Conservation (phyloP, 768 basidiomycete species). For the Stropharia rugosoannulata region DNA sequence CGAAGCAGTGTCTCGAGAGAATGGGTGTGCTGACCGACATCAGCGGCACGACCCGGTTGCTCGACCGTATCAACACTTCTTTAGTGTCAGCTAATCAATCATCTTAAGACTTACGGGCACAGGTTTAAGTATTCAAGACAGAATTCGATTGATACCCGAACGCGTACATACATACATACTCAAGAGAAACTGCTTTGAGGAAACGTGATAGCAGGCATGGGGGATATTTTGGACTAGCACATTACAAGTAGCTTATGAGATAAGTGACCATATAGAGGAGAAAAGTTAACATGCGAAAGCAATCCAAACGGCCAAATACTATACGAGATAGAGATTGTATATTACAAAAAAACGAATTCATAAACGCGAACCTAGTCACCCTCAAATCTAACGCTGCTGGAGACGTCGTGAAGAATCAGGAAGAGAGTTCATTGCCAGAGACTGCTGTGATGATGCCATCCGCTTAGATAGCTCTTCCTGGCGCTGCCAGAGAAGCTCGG, state of each 20-base stretch:
- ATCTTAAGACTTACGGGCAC: too few relatives aligned
- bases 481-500: conserved; percentile 84
- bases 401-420: conserved; percentile 10
- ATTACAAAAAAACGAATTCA: conserved; percentile 16
- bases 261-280: neutral
- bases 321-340: conserved; percentile 18
- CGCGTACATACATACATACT: too few relatives aligned
- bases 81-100: too few relatives aligned
- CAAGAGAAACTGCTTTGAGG: too few relatives aligned
- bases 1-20: too few relatives aligned
- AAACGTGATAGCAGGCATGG: neutral
- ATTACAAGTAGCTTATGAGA: conserved; percentile 13
- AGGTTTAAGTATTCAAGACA: too few relatives aligned
- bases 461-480: conserved; percentile 53
- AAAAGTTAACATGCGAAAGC: conserved; percentile 20
- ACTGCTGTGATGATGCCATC: conserved; percentile 23
- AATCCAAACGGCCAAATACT: conserved; percentile 12
- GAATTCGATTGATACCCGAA: too few relatives aligned
- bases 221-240: conserved; percentile 6
- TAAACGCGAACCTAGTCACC: neutral
- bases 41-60: too few relatives aligned
- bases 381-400: conserved; percentile 8
- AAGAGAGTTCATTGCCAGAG: conserved; percentile 15
- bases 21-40: too few relatives aligned
- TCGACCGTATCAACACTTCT: too few relatives aligned